Percentiles rank a stretch among this genome's conserved stretches.
Conservation (phyloP, 2,329 filamentous ascomycete genomes). For the Dactylellina parvicollis region DNA sequence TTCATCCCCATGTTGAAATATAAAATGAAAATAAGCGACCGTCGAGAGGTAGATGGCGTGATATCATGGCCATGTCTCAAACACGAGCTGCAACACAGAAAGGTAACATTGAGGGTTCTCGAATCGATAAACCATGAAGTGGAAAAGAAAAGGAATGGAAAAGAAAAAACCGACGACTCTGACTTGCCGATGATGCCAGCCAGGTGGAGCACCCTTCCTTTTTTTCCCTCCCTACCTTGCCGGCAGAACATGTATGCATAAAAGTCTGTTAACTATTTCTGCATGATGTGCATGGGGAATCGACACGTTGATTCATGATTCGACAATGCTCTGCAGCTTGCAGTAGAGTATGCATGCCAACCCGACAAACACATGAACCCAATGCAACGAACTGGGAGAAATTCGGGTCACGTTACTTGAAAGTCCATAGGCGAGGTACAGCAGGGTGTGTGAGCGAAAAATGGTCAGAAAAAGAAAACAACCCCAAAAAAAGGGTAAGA, state of each 20-base stretch:
- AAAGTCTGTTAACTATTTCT: not conserved
- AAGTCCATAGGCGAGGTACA: slow-evolving; percentile 48
- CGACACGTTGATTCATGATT: slow-evolving; percentile 53
- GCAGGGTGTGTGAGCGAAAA: slow-evolving; percentile 48
- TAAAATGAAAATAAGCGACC: slow-evolving; percentile 18
- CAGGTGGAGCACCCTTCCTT: slow-evolving; percentile 5
- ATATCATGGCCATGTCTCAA: slow-evolving; percentile 47
- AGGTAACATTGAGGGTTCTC: slow-evolving; percentile 7
- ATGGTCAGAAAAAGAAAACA: slow-evolving; percentile 42
- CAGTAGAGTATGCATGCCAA: slow-evolving; percentile 38
- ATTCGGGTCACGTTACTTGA: slow-evolving; percentile 40
- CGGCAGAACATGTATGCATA: slow-evolving; percentile 3
- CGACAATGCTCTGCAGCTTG: slow-evolving; percentile 27
- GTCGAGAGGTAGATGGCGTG: slow-evolving; percentile 42
- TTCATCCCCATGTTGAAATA: slow-evolving; percentile 53
- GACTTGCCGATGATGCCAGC: slow-evolving; percentile 16
- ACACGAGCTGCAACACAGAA: slow-evolving; percentile 25
- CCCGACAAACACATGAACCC: slow-evolving; percentile 46
- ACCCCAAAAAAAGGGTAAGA: slow-evolving; percentile 1
- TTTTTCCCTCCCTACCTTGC: slow-evolving; percentile 40
- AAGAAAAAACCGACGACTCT: slow-evolving; percentile 16
- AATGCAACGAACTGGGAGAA: slow-evolving; percentile 32
- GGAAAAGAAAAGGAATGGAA: slow-evolving; percentile 16
- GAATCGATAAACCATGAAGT: slow-evolving; percentile 32
- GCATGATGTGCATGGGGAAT: slow-evolving; percentile 28